Evolutionary conservation across 139 green algal genomes (phyloP).

Genomic region (Micromonas commoda): DNA sequence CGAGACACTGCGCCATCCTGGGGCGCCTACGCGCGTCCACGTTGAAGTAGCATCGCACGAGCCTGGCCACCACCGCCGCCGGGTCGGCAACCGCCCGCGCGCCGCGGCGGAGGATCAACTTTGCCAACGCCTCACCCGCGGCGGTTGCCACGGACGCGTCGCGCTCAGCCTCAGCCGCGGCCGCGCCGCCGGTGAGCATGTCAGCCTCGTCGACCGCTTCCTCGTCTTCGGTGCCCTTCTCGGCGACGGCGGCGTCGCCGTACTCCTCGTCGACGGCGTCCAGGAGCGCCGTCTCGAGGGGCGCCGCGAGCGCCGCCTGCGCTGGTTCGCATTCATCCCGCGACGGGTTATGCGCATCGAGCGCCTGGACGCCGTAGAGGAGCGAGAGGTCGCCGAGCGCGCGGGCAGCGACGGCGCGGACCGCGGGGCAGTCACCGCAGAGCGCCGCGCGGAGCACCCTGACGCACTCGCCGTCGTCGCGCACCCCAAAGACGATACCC

Average conservation of each 20-base stretch:
- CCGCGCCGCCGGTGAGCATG: background rate
- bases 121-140: background rate
- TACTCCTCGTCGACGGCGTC: background rate
- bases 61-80: background rate
- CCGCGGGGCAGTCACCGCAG: background rate
- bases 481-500: background rate
- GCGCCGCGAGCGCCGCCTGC: background rate
- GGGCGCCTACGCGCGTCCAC: background rate
- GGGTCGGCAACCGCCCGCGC: background rate
- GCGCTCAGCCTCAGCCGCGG: background rate
- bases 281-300: background rate
- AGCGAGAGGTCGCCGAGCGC: conserved; percentile 13
- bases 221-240: background rate
- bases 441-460: background rate
- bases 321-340: no score
- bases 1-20: conserved; percentile 17
- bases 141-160: background rate
- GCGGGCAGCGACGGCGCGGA: background rate
- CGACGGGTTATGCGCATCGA: background rate
- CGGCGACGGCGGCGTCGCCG: background rate
- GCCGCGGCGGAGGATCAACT: background rate
- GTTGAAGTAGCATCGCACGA: conserved; percentile 2
- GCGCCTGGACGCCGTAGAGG: background rate
- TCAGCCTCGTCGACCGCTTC: background rate
- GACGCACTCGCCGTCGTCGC: background rate